Evolutionary conservation across 2,329 filamentous ascomycete species (phyloP), one percentile per base, ranked within the genome.

Genomic region (Pezicula carpinea): DNA sequence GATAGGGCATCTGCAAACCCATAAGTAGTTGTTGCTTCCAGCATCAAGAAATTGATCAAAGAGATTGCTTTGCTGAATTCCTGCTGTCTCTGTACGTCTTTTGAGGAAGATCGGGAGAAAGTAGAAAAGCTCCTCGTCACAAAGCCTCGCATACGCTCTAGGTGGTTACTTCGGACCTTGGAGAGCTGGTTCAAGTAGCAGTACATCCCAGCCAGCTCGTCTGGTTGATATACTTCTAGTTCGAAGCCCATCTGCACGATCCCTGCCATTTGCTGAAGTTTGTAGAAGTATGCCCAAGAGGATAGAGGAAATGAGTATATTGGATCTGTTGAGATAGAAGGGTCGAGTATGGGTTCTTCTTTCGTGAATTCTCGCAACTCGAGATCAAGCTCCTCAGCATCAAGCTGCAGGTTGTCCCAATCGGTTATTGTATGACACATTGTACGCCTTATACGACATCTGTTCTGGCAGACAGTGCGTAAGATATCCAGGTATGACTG

Each of bases 211-310:
- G 83, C 79, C 8, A 93, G 74, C 65, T 99, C 93, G 64, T 95
- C 86, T 0, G 82, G 76, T 44, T 92, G 83, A 66, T 97, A 97
- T 8, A 96, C 80, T 36, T 92, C 85, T 11, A 96, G 82, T 66
- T 99, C 93, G 64, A 99, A 97, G 11, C 95, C 93, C 26, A 96
- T 80, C 61, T 96, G 87, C 14, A 96, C 76, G 39, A 95, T 85
- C 73, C 83, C 86, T 62, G 92, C 85, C 76, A 96, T 89, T 59
- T 92, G 81, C 23, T 79, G 80, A n/a, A 96, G 75, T 66, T 96
- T 97, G 67, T 95, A 88, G 50, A 91, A 79, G 59, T 92, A 95
- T 0, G 84, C 80, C 93, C 93, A 99, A 3, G 87, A 90, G 1
- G 87, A 89, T 1, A 97, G 74, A 0, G 89, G 83, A 44, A 87